Conservation (phyloP, 306 rosid genomes). For the Crotalaria pallida region DNA sequence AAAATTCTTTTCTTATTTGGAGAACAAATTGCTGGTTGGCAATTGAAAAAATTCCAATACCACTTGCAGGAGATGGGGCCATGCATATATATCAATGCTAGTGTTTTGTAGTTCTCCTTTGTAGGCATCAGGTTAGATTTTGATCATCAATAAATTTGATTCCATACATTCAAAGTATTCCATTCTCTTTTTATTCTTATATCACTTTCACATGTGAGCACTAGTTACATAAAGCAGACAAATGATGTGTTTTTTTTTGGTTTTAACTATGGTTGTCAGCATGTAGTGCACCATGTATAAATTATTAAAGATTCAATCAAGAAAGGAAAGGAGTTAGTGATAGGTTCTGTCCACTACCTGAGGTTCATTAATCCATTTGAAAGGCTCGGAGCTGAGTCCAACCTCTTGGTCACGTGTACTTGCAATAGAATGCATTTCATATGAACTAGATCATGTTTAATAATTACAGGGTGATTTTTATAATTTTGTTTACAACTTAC, state of each 20-base stretch:
- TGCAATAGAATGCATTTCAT: too few relatives aligned
- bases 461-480: not conserved
- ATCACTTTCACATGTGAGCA: not conserved
- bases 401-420: slow-evolving; percentile 42
- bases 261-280: too few relatives aligned
- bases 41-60: not conserved
- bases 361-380: slow-evolving; percentile 69
- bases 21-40: not conserved
- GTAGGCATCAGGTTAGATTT: not conserved
- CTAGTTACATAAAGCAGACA: not conserved
- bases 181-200: not conserved
- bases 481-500: not conserved
- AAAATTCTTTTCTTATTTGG: not conserved
- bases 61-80: not conserved
- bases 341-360: slow-evolving; percentile 41
- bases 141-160: not conserved
- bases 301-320: not conserved
- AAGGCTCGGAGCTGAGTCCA: slow-evolving; percentile 52
- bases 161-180: not conserved
- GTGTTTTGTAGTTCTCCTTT: not conserved
- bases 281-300: not conserved
- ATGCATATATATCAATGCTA: not conserved
- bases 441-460: slow-evolving; percentile 24
- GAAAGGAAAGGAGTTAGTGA: not conserved
- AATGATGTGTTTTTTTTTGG: not conserved